Evolutionary conservation across 140 eudicot species (phyloP).

Genomic region (Senecio squalidus): DNA sequence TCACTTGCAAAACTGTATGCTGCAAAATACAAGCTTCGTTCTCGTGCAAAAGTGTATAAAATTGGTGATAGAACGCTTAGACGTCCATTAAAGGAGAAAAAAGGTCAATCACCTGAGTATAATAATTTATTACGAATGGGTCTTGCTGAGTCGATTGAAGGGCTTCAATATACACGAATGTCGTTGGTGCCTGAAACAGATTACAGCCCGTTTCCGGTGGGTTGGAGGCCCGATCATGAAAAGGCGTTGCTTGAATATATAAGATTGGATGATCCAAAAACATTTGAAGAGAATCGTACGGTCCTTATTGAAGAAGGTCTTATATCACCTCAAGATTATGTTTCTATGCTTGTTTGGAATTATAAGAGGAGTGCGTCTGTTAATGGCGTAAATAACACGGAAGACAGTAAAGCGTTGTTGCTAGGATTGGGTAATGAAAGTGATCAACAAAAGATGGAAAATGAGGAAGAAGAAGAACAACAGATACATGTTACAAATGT

Average conservation of each 20-base stretch:
- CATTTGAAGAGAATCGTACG: conserved; percentile 49
- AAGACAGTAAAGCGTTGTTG: conserved; percentile 32
- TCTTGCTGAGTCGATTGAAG: conserved; percentile 87
- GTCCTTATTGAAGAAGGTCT: conserved; percentile 67
- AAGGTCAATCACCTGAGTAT: conserved; percentile 86
- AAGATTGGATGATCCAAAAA: conserved; percentile 58
- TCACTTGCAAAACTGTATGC: conserved; percentile 97
- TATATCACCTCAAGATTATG: conserved; percentile 81
- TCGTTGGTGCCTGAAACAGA: conserved; percentile 87
- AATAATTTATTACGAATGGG: conserved; percentile 88
- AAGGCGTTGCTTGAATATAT: conserved; percentile 76
- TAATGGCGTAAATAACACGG: conserved; percentile 28
- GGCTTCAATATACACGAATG: conserved; percentile 84
- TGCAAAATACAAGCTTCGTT: conserved; percentile 94
- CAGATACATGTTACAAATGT: conserved; percentile 28
- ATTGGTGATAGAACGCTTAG: conserved; percentile 71
- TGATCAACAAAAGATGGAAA: conserved; percentile 21
- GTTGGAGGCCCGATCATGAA: conserved; percentile 96
- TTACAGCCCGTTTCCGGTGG: conserved; percentile 70
- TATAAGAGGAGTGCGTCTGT: conserved; percentile 64
- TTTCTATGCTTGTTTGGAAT: conserved; percentile 96
- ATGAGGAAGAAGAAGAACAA: conserved; percentile 45
- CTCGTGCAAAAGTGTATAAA: conserved; percentile 95
- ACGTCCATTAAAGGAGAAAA: conserved; percentile 82
- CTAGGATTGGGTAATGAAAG: conserved; percentile 24